Evolutionary conservation across 2,329 filamentous ascomycete genomes (phyloP), one percentile per base, ranked within the genome.

Genomic region (Aureobasidium lini): DNA sequence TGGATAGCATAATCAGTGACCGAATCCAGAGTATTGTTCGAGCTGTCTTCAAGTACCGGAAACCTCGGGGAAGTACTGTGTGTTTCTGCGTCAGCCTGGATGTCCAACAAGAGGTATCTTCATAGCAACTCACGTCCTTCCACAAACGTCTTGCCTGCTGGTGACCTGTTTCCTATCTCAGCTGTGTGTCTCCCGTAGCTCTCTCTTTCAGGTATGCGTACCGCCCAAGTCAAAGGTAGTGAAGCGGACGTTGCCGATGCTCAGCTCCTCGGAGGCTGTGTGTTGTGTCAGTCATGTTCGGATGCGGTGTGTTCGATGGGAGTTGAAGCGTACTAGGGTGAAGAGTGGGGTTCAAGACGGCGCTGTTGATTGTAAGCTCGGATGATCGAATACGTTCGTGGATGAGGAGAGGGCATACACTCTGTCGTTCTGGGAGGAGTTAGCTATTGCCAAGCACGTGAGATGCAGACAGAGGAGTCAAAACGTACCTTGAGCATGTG

Each of bases 201-300:
- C 60, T 53, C 36, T 49, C 23, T 16, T 15, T 31, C 40, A 16
- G 8, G 42, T 47, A 9, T 18, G 34, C 62, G 10, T 57, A 76
- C 91, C 91, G 73, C 91, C 91, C 61, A 96, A 80, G 76, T 96
- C 91, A 73, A 95, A 96, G 58, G 91, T 96, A 65, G 90, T 96
- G 79, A 96, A 96, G 63, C 69, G 69, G 62, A 68, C 68, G 74
- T 93, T 94, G 73, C 91, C 91, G 73, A 95, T 95, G 64, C 89
- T 87, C 66, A 96, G 85, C 75, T 95, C 91, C 80, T 95, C 91
- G 60, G 90, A 95, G 68, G 90, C 88, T 91, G 64, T 58, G n/a
- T 36, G 36, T 40, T 32, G 36, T 32, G 53, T 59, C 43, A 59
- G 43, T 46, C 32, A 29, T 42, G 31, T 16, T n/a, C 28, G 2